A percentile compares a stretch with the other conserved stretches of the same genome.
These are phyloP conservation scores for Gryganskiella cystojenkinii DNA, from an alignment of 192 early-diverging fungal species.

Conservation along the genomic window DNA sequence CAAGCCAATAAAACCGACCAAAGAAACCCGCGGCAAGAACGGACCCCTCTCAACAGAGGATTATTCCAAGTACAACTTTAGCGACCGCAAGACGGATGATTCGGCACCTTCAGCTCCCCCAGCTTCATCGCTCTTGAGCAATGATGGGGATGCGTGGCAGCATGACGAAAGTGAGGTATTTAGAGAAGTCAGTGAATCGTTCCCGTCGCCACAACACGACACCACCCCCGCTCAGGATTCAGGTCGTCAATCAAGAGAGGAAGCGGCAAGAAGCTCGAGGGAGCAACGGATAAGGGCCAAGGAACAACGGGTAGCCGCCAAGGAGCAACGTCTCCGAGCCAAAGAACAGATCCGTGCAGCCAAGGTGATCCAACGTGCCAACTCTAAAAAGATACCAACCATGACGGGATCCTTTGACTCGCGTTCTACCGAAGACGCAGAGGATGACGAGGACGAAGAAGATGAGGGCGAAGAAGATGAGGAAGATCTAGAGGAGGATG, in stretches of 20 bases:
- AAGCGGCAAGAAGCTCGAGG: background rate
- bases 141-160: background rate
- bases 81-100: constrained; percentile 26
- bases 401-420: no score
- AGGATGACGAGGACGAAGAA: background rate
- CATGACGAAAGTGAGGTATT: background rate
- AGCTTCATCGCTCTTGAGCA: background rate
- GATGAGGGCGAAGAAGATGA: background rate
- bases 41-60: background rate
- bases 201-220: background rate
- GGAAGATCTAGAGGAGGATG: background rate
- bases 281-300: constrained; percentile 7
- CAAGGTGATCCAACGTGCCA: background rate
- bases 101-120: constrained; percentile 27
- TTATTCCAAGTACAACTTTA: constrained; percentile 23
- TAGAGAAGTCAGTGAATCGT: background rate
- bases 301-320: background rate
- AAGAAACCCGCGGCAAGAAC: background rate
- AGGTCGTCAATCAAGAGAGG: background rate
- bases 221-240: no score
- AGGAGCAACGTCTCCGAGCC: background rate
- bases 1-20: background rate
- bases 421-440: constrained; percentile 6
- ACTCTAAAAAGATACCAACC: background rate
- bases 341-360: background rate